Evolutionary conservation across 176 grass and related monocot genomes (phyloP).

Genomic region (Carex pumila): DNA sequence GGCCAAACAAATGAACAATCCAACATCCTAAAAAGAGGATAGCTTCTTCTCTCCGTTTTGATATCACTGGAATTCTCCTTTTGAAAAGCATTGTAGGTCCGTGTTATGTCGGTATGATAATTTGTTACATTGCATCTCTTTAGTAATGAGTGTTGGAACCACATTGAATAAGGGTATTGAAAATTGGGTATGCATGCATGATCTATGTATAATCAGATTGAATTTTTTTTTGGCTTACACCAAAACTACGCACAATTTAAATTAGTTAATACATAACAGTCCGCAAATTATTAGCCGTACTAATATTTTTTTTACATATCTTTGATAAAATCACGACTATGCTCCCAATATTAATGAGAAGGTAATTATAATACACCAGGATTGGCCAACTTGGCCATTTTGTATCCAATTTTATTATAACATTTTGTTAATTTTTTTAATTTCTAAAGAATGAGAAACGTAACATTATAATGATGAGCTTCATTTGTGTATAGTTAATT

Average conservation of each 20-base stretch:
- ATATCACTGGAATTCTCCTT: background rate
- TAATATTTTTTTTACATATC: too few species aligned
- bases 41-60: background rate
- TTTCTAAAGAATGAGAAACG: background rate
- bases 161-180: too few species aligned
- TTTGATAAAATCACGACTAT: too few species aligned
- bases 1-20: slow-evolving; percentile 24
- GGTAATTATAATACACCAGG: background rate
- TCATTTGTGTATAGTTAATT: background rate
- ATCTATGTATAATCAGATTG: too few species aligned
- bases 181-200: too few species aligned
- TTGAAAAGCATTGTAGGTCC: background rate
- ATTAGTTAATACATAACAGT: too few species aligned
- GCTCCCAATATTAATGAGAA: too few species aligned
- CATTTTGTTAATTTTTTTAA: background rate
- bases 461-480: background rate
- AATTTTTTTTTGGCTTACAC: too few species aligned
- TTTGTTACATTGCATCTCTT: background rate
- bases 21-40: slow-evolving; percentile 3
- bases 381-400: background rate
- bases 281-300: too few species aligned
- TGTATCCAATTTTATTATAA: background rate
- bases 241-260: too few species aligned
- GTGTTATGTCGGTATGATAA: background rate
- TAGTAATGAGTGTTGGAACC: background rate